phyloP scores from a whole-genome alignment of 306 rosid species.

The Trifolium subterraneum region DNA sequence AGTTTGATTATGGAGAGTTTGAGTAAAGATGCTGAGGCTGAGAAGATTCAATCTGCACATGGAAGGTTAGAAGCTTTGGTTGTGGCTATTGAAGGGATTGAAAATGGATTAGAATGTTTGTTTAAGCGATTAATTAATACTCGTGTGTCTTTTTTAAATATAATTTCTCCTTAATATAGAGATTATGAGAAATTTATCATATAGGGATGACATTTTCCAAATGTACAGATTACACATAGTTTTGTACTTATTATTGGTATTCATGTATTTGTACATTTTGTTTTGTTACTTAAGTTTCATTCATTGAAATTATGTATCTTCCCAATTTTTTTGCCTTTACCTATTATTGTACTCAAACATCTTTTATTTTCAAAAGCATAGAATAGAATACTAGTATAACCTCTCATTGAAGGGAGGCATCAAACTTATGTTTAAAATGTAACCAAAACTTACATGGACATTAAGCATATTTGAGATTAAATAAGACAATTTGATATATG shows the following conservation, averaged over 20 bases:
- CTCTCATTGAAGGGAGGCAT: not conserved
- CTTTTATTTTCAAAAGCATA: not conserved
- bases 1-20: conserved; percentile 39
- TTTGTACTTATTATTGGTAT: not conserved
- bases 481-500: not conserved
- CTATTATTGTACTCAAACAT: not conserved
- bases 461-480: not conserved
- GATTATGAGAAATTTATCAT: not conserved
- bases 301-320: not conserved
- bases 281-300: not conserved
- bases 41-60: conserved; percentile 55
- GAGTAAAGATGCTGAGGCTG: conserved; percentile 44
- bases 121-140: conserved; percentile 68
- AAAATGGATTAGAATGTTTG: conserved; percentile 60
- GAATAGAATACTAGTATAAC: not conserved
- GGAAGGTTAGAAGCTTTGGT: conserved; percentile 60
- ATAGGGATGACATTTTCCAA: not conserved
- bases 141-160: conserved; percentile 66
- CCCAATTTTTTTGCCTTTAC: not conserved
- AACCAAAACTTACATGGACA: not conserved
- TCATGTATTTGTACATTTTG: conserved; percentile 26
- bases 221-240: conserved; percentile 27
- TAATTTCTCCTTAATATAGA: conserved; percentile 51
- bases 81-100: conserved; percentile 57
- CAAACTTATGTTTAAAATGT: not conserved